Conservation (phyloP, 768 basidiomycete genomes). For the Paxillus involutus region DNA sequence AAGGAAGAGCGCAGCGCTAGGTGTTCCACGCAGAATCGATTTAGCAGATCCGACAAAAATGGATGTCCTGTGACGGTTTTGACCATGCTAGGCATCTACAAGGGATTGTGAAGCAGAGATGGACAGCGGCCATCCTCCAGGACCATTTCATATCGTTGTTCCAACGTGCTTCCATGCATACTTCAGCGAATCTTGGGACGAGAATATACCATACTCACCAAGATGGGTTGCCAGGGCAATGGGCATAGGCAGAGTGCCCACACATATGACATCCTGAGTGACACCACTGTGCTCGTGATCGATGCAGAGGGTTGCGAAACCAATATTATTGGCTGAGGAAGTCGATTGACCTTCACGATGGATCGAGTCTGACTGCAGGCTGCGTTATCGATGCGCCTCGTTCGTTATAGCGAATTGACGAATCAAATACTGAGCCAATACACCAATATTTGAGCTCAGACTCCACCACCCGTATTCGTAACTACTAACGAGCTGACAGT, state of each 20-base stretch:
- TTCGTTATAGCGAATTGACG: too few relatives aligned
- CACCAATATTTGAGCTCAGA: too few relatives aligned
- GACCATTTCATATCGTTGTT: neutral
- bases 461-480: too few relatives aligned
- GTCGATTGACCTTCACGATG: too few relatives aligned
- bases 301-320: too few relatives aligned
- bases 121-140: neutral
- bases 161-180: neutral
- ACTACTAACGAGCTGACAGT: too few relatives aligned
- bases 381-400: too few relatives aligned
- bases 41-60: neutral
- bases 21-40: neutral
- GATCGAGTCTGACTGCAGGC: too few relatives aligned
- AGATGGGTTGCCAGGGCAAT: neutral
- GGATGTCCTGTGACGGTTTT: neutral
- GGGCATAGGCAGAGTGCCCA: neutral
- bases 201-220: constrained; percentile 1
- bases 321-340: too few relatives aligned
- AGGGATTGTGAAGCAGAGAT: neutral
- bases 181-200: neutral
- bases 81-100: neutral
- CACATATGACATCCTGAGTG: neutral
- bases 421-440: constrained; percentile 1
- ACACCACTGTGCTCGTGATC: too few relatives aligned
- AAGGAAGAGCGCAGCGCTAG: neutral